Conservation (phyloP, 768 basidiomycete species). For the Tulasnella calospora region DNA sequence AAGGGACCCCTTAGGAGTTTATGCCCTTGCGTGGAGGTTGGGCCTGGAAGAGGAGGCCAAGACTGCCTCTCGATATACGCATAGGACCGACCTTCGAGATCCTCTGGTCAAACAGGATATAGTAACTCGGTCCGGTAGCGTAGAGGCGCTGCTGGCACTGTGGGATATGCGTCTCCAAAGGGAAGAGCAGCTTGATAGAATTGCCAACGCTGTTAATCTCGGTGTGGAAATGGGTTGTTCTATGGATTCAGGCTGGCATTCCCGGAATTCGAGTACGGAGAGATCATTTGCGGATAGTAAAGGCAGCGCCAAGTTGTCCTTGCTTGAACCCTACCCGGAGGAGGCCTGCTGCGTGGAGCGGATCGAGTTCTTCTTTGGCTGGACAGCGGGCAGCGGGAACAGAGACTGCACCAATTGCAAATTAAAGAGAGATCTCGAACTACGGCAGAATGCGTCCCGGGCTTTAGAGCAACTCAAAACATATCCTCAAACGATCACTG, state of each 20-base stretch:
- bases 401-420: background rate
- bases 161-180: background rate
- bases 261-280: background rate
- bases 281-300: background rate
- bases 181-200: background rate
- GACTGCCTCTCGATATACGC: conserved; percentile 9
- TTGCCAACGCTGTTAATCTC: background rate
- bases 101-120: background rate
- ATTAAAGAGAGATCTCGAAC: background rate
- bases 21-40: background rate
- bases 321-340: background rate
- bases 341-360: background rate
- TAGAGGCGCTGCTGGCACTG: background rate
- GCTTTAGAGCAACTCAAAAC: background rate
- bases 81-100: background rate
- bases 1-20: background rate
- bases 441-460: background rate
- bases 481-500: background rate
- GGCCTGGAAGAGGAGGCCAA: background rate
- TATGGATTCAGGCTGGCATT: background rate
- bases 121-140: background rate
- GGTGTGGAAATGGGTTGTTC: background rate
- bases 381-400: background rate
- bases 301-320: background rate
- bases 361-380: background rate